These are phyloP conservation scores for Arabidopsis hybrid DNA, from an alignment of 441 rosid species.

Conservation along the genomic window DNA sequence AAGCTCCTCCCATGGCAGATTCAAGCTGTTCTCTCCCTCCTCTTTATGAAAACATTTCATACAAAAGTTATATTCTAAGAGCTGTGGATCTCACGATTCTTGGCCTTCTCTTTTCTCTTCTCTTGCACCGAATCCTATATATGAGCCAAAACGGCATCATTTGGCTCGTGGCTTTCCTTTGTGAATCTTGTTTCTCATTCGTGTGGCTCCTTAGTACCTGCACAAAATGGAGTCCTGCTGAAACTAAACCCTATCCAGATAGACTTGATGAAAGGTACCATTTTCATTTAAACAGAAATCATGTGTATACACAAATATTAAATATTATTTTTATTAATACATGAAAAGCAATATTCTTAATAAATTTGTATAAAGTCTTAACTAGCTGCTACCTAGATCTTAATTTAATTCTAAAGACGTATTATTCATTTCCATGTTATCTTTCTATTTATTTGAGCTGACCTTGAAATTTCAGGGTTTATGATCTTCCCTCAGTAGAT, in stretches of 20 bases:
- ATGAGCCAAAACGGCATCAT: constrained; percentile 48
- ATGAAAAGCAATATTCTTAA: not conserved
- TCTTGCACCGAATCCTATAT: constrained; percentile 50
- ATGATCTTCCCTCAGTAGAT: constrained; percentile 37
- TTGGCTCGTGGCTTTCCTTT: constrained; percentile 64
- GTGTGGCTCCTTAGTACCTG: constrained; percentile 49
- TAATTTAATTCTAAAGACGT: not conserved
- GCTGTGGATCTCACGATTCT: constrained; percentile 45
- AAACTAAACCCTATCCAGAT: constrained; percentile 51
- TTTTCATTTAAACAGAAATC: not conserved
- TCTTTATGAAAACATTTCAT: constrained; percentile 44
- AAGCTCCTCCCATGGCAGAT: constrained; percentile 27
- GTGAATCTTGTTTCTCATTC: constrained; percentile 65
- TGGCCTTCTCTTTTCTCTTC: constrained; percentile 52
- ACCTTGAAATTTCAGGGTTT: constrained; percentile 19
- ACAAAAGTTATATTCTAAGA: constrained; percentile 47
- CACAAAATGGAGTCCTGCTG: constrained; percentile 63
- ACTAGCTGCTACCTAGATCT: not conserved
- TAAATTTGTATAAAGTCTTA: not conserved
- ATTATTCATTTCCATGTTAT: no score
- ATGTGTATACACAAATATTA: not conserved
- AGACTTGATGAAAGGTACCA: constrained; percentile 44
- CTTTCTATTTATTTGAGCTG: no score
- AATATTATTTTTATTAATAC: not conserved
- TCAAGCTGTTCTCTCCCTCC: constrained; percentile 16